Percentiles rank a stretch among this genome's conserved stretches.
phyloP scores from a whole-genome alignment of 2,329 filamentous ascomycete species.

The Nemania abortiva region DNA sequence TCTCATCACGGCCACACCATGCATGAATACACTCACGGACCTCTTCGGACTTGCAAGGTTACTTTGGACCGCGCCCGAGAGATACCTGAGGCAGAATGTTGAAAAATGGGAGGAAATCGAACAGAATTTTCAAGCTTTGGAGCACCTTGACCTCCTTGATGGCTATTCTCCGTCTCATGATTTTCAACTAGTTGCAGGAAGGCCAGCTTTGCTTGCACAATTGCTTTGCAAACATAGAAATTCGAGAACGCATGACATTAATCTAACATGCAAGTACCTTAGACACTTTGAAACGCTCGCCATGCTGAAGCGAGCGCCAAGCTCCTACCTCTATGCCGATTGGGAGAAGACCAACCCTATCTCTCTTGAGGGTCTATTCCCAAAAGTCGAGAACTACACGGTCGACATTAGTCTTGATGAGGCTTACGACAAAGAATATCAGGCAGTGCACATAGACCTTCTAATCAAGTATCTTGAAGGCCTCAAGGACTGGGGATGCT shows the following conservation, averaged over 20 bases:
- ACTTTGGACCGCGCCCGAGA: constrained; percentile 42
- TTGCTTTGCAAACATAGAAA: constrained; percentile 34
- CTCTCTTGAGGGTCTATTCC: constrained; percentile 46
- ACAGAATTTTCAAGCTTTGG: background rate
- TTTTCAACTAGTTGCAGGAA: constrained; percentile 41
- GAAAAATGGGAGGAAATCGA: constrained; percentile 22
- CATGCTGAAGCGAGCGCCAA: constrained; percentile 48
- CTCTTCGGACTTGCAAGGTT: constrained; percentile 44
- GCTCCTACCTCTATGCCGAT: constrained; percentile 42
- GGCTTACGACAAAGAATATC: constrained; percentile 40
- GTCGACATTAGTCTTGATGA: constrained; percentile 42
- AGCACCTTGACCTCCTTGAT: constrained; percentile 37
- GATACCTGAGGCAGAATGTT: constrained; percentile 31
- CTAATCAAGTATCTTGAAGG: constrained; percentile 42
- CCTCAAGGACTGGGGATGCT: constrained; percentile 33
- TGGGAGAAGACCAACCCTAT: constrained; percentile 37
- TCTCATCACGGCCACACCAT: constrained; percentile 49
- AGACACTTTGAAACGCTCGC: constrained; percentile 47
- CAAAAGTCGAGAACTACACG: constrained; percentile 45
- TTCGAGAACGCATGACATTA: constrained; percentile 33
- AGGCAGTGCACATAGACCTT: constrained; percentile 41
- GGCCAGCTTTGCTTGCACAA: constrained; percentile 40
- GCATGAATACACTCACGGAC: constrained; percentile 46
- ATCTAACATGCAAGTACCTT: constrained; percentile 41
- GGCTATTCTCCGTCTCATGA: constrained; percentile 24